phyloP scores from a whole-genome alignment of 148 eudicot genomes.

The Chenopodium album region DNA sequence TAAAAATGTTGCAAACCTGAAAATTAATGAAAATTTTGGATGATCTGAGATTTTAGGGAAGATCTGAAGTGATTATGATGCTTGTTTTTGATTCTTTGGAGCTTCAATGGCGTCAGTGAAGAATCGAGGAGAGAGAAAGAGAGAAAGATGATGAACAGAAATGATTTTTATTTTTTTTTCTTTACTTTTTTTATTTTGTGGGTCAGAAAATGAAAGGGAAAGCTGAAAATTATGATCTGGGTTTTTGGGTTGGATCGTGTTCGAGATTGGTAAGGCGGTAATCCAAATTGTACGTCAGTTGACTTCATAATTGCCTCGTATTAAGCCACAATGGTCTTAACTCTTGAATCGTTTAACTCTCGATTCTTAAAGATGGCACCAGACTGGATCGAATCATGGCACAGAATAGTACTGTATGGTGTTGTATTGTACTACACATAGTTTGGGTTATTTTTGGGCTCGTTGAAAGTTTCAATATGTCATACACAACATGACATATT shows the following conservation, averaged over 20 bases:
- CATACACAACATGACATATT: too few relatives aligned
- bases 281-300: not conserved
- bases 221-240: not conserved
- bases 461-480: too few relatives aligned
- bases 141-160: not conserved
- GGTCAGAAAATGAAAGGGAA: not conserved
- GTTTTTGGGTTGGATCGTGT: not conserved
- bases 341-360: too few relatives aligned
- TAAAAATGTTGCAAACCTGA: conserved; percentile 5
- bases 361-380: too few relatives aligned
- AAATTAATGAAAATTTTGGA: not conserved
- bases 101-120: conserved; percentile 25
- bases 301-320: too few relatives aligned
- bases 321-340: too few relatives aligned
- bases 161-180: not conserved
- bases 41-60: not conserved
- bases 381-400: too few relatives aligned
- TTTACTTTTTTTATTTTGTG: too few relatives aligned
- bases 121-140: conserved; percentile 23
- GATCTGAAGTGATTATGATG: conserved; percentile 6
- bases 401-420: too few relatives aligned
- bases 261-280: not conserved
- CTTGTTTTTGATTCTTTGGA: not conserved
- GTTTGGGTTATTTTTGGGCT: too few relatives aligned
- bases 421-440: too few relatives aligned